Evolutionary conservation across 352 stramenopile genomes (phyloP).

Genomic region (Phytophthora idaei): DNA sequence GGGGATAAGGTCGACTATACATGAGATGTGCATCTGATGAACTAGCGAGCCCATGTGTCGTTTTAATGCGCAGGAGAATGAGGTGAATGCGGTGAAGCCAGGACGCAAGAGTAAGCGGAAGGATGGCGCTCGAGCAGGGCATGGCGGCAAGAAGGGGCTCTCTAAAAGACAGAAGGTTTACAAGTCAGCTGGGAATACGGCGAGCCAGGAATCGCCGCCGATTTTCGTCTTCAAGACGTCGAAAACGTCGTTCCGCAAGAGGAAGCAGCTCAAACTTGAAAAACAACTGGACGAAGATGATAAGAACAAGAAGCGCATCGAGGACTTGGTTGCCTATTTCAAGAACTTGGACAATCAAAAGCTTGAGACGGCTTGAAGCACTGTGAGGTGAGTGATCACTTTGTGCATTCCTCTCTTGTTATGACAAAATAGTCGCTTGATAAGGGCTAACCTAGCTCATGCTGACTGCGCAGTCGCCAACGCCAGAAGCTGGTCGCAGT

Average conservation of each 20-base stretch:
- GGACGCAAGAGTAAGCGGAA: conserved; percentile 26
- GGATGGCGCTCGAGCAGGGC: not conserved
- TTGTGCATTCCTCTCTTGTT: conserved; percentile 9
- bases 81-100: conserved; percentile 22
- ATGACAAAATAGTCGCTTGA: conserved; percentile 7
- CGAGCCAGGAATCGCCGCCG: conserved; percentile 54
- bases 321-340: conserved; percentile 69
- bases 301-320: conserved; percentile 57
- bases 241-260: conserved; percentile 54
- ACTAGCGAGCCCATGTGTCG: conserved; percentile 1
- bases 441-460: conserved; percentile 21
- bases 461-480: conserved; percentile 42
- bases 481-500: conserved; percentile 71
- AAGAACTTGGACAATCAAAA: conserved; percentile 60
- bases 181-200: not conserved
- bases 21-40: not conserved
- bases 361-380: conserved; percentile 46
- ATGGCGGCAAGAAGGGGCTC: conserved; percentile 17
- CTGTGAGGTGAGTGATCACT: conserved; percentile 3
- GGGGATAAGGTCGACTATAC: conserved; percentile 22
- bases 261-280: conserved; percentile 47
- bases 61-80: conserved; percentile 35
- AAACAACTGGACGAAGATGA: conserved; percentile 38
- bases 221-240: conserved; percentile 53
- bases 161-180: conserved; percentile 20